These are phyloP conservation scores for Sphagnum magellanicum DNA, from an alignment of 228 moss, liverwort and hornwort species.

Conservation along the genomic window DNA sequence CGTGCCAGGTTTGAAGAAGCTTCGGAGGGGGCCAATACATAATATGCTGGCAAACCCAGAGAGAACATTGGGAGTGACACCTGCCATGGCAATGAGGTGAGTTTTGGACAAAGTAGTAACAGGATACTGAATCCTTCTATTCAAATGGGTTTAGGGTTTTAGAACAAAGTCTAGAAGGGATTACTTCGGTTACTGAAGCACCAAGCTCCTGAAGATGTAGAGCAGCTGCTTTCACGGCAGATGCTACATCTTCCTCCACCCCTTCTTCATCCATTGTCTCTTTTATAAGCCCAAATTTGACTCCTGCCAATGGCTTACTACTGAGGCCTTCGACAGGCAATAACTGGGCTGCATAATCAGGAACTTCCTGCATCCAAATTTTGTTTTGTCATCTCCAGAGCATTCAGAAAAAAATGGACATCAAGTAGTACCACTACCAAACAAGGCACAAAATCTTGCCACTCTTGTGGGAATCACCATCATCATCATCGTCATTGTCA, in stretches of 20 bases:
- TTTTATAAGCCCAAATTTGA: slow-evolving; percentile 71
- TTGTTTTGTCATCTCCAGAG: neutral
- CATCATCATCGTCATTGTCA: too few species aligned
- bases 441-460: neutral
- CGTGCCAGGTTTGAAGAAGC: slow-evolving; percentile 94
- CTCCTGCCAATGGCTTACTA: slow-evolving; percentile 68
- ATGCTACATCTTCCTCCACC: slow-evolving; percentile 63
- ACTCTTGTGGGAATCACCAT: too few species aligned
- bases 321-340: slow-evolving; percentile 38
- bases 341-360: slow-evolving; percentile 50
- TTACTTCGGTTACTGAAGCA: slow-evolving; percentile 66
- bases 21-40: slow-evolving; percentile 82
- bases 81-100: slow-evolving; percentile 16
- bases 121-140: neutral
- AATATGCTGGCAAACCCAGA: slow-evolving; percentile 83
- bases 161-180: neutral
- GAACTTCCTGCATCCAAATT: slow-evolving; percentile 44
- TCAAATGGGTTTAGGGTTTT: too few species aligned
- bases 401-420: neutral
- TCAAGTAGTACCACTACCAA: neutral
- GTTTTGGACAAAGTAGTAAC: neutral
- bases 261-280: slow-evolving; percentile 69
- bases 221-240: slow-evolving; percentile 60
- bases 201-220: slow-evolving; percentile 76
- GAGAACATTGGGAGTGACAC: slow-evolving; percentile 70